Evolutionary conservation across 306 rosid species (phyloP).

Genomic region (Casuarina equisetifolia): DNA sequence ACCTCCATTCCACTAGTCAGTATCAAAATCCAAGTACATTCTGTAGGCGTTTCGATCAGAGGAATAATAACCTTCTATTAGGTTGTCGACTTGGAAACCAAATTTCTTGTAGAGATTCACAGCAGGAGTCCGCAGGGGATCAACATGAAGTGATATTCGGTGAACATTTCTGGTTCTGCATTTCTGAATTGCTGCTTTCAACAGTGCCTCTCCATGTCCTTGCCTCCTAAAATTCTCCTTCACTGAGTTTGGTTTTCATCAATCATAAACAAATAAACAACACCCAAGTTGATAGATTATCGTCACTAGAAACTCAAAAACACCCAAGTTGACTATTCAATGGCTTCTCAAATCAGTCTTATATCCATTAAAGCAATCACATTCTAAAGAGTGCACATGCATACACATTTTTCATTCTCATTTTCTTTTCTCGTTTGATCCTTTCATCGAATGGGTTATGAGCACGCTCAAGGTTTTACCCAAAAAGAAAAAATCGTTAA

Average conservation of each 20-base stretch:
- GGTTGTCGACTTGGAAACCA: conserved; percentile 71
- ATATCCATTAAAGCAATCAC: background rate
- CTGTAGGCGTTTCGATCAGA: conserved; percentile 75
- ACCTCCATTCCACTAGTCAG: conserved; percentile 23
- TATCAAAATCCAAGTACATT: conserved; percentile 70
- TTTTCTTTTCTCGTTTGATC: conserved; percentile 3
- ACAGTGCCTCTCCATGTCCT: conserved; percentile 76
- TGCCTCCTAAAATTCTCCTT: conserved; percentile 73
- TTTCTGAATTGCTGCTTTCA: conserved; percentile 73
- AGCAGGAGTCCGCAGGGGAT: conserved; percentile 69
- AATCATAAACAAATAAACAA: conserved; percentile 5
- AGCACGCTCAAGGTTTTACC: background rate
- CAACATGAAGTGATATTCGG: conserved; percentile 79
- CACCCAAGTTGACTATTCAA: background rate
- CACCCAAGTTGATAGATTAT: conserved; percentile 9
- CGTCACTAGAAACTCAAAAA: background rate
- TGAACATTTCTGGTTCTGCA: conserved; percentile 69
- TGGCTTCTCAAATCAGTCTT: background rate
- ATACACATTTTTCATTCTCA: background rate
- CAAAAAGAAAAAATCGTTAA: background rate
- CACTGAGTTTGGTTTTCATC: conserved; percentile 39
- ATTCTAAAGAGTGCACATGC: background rate
- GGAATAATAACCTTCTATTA: conserved; percentile 73
- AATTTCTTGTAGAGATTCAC: conserved; percentile 69
- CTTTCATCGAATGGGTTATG: conserved; percentile 53